phyloP scores from a whole-genome alignment of 192 early-diverging fungal genomes.

The Paraglomus occultum region DNA sequence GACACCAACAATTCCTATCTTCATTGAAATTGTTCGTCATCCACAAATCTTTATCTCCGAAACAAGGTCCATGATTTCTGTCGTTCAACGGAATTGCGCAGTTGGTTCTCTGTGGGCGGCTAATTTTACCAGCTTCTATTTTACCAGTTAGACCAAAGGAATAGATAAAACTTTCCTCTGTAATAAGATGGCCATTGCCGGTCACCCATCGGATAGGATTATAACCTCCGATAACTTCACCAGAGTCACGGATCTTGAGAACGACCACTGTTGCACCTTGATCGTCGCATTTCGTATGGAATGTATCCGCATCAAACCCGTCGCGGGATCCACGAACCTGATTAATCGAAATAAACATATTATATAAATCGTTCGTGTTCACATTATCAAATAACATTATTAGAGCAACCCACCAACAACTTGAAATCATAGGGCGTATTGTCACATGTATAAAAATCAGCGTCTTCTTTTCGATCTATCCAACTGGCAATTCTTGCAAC shows the following conservation, averaged over 20 bases:
- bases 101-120: neutral
- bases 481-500: neutral
- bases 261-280: neutral
- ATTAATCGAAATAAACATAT: neutral
- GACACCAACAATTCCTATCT: neutral
- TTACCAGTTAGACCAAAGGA: constrained; percentile 3
- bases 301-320: neutral
- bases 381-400: constrained; percentile 1
- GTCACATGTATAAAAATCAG: constrained; percentile 6
- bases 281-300: constrained; percentile 20
- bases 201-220: constrained; percentile 21
- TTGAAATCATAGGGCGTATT: neutral
- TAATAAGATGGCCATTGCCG: neutral
- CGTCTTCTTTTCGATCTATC: neutral
- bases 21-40: constrained; percentile 6
- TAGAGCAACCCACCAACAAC: neutral
- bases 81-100: neutral
- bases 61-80: constrained; percentile 14
- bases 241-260: neutral
- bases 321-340: neutral
- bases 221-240: constrained; percentile 20
- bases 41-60: constrained; percentile 16
- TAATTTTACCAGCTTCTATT: neutral
- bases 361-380: neutral
- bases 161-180: constrained; percentile 12